Evolutionary conservation across 148 eudicot species (phyloP).

Genomic region (Rhododendron williamsianum): DNA sequence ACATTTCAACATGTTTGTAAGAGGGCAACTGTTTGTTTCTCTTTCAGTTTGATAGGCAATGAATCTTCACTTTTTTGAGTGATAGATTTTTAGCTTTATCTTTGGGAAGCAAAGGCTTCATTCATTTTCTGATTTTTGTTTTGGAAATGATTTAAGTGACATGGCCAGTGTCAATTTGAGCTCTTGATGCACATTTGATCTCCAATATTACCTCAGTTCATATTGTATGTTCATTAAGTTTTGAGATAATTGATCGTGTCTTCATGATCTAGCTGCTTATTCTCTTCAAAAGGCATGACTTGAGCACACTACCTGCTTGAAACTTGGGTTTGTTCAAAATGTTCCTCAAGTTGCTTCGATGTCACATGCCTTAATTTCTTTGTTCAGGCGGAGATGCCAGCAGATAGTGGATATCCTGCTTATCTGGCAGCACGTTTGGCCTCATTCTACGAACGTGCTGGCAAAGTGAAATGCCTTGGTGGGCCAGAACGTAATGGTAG

Average conservation of each 20-base stretch:
- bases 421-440: slow-evolving; percentile 99
- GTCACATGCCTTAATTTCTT: not conserved
- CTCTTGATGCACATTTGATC: not conserved
- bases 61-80: not conserved
- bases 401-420: slow-evolving; percentile 99
- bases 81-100: not conserved
- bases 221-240: not conserved
- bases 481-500: slow-evolving; percentile 96
- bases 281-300: not conserved
- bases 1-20: not conserved
- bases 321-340: slow-evolving; percentile 3
- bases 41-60: not conserved
- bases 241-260: not conserved
- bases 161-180: not conserved
- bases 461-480: slow-evolving; percentile 98
- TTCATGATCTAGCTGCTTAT: not conserved
- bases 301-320: not conserved
- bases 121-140: not conserved
- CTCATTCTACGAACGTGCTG: slow-evolving; percentile 98
- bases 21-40: not conserved
- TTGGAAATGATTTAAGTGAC: too few relatives aligned
- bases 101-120: not conserved
- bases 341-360: not conserved
- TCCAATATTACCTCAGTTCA: not conserved
- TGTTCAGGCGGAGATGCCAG: slow-evolving; percentile 98